A percentile compares a stretch with the other conserved stretches of the same genome.
Evolutionary conservation across 2,329 filamentous ascomycete genomes (phyloP).

Genomic region (Nemania sp.): DNA sequence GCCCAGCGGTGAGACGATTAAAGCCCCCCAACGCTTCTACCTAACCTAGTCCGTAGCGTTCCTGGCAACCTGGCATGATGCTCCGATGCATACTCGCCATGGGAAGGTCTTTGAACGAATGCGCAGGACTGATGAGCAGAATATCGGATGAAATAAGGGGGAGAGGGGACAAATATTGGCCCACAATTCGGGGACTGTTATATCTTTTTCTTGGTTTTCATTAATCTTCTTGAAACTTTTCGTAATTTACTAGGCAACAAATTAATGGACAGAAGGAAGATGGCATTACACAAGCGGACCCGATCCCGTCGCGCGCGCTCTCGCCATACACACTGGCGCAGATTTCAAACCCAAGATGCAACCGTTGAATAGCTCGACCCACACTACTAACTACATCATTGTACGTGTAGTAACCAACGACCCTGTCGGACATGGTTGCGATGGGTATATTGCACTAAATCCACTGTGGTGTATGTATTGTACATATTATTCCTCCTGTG

Average conservation of each 20-base stretch:
- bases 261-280: background rate
- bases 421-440: constrained; percentile 21
- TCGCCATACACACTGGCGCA: background rate
- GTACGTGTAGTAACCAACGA: constrained; percentile 14
- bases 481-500: constrained; percentile 13
- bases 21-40: constrained; percentile 15
- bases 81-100: constrained; percentile 2
- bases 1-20: constrained; percentile 18
- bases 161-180: background rate
- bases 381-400: constrained; percentile 15
- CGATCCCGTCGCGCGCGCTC: too few species aligned
- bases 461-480: constrained; percentile 17
- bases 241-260: too few species aligned
- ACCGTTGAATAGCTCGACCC: constrained; percentile 14
- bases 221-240: too few species aligned
- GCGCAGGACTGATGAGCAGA: background rate
- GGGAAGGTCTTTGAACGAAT: background rate
- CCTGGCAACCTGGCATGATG: constrained; percentile 11
- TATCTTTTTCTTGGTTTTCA: too few species aligned
- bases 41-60: background rate
- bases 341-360: constrained; percentile 18
- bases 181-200: too few species aligned
- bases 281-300: too few species aligned
- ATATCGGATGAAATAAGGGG: constrained; percentile 5
- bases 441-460: constrained; percentile 17